Percentiles rank a stretch among this genome's conserved stretches.
Evolutionary conservation across 768 basidiomycete species (phyloP).

Genomic region (Suillus fuscotomentosus): DNA sequence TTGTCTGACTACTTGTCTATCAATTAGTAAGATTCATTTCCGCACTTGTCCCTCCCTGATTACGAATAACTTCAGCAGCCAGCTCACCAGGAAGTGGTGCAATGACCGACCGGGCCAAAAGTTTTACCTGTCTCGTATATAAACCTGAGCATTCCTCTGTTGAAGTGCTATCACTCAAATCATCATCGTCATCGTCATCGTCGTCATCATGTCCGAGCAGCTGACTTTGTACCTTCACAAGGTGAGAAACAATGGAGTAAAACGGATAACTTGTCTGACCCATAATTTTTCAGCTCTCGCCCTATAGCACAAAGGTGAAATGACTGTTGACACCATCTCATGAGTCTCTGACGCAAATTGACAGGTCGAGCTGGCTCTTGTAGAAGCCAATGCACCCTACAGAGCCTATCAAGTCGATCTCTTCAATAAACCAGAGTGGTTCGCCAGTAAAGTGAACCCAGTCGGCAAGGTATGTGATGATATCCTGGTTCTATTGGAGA

Average conservation of each 20-base stretch:
- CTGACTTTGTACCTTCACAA: slow-evolving; percentile 43
- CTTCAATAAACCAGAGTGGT: slow-evolving; percentile 63
- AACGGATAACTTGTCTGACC: slow-evolving; percentile 1
- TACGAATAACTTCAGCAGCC: neutral
- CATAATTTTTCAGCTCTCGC: slow-evolving; percentile 41
- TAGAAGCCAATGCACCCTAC: slow-evolving; percentile 46
- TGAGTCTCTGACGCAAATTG: neutral
- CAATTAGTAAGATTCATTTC: neutral
- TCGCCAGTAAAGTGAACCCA: slow-evolving; percentile 54
- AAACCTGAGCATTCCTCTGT: neutral
- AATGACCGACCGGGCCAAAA: neutral
- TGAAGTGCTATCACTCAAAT: neutral
- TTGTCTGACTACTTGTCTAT: neutral
- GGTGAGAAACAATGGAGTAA: slow-evolving; percentile 25
- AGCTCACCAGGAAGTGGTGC: neutral
- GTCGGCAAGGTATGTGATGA: slow-evolving; percentile 51
- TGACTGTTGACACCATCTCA: neutral
- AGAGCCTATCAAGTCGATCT: slow-evolving; percentile 58
- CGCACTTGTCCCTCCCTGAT: neutral
- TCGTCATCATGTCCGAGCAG: slow-evolving; percentile 21
- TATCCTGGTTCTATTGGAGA: neutral
- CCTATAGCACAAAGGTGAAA: slow-evolving; percentile 52
- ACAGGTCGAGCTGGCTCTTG: slow-evolving; percentile 54
- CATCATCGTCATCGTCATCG: no score
- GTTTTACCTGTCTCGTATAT: neutral